Conservation (phyloP, 331 rosid genomes). For the Malus hybrid region DNA sequence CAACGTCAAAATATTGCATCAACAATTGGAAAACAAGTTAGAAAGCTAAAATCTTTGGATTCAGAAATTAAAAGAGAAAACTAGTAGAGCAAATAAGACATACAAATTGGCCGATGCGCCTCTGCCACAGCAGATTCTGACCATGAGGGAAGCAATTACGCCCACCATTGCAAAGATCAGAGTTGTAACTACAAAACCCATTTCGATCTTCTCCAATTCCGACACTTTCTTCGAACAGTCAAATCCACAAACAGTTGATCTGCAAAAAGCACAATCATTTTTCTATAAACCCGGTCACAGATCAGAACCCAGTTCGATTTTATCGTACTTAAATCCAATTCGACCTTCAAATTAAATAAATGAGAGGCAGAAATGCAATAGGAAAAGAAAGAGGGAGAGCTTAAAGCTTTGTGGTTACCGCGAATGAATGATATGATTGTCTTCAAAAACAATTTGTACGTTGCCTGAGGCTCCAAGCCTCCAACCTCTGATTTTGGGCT, state of each 20-base stretch:
- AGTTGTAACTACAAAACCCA: conserved; percentile 70
- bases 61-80: not conserved
- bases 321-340: not conserved
- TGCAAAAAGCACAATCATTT: not conserved
- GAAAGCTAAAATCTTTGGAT: not conserved
- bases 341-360: not conserved
- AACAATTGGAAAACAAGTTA: not conserved
- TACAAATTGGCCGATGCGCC: conserved; percentile 77
- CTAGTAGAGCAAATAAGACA: not conserved
- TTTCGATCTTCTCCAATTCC: conserved; percentile 32
- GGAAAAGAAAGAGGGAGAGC: not conserved
- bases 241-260: conserved; percentile 6
- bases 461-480: too few species aligned
- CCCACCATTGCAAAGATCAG: conserved; percentile 55
- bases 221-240: not conserved
- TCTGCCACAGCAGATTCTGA: conserved; percentile 64
- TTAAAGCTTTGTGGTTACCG: not conserved
- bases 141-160: conserved; percentile 56
- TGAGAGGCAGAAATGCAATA: not conserved
- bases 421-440: not conserved
- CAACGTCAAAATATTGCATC: not conserved
- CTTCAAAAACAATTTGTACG: not conserved
- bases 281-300: not conserved
- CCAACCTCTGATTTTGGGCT: too few species aligned
- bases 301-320: not conserved